Evolutionary conservation across 139 green algal genomes (phyloP).

Genomic region (Micromonas commoda): DNA sequence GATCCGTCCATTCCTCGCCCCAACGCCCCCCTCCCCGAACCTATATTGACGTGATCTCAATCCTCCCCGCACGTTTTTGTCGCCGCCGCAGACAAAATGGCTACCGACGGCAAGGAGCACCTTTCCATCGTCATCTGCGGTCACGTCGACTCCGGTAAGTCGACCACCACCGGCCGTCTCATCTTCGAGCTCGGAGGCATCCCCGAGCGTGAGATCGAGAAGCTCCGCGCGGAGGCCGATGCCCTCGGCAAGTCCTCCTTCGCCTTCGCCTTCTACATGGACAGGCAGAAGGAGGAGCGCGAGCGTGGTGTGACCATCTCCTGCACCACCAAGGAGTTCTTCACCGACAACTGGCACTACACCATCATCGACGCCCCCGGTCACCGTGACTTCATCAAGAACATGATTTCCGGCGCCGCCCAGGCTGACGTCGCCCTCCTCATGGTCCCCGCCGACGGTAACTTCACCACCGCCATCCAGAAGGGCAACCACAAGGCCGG

Average conservation of each 20-base stretch:
- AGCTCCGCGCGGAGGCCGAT: conserved; percentile 85
- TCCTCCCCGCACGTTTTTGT: neutral
- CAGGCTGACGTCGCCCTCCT: conserved; percentile 63
- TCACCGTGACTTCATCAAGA: conserved; percentile 99
- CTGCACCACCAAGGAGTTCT: conserved; percentile 99
- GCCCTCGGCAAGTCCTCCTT: conserved; percentile 83
- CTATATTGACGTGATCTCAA: neutral
- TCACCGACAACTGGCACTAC: conserved; percentile 97
- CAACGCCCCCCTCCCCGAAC: neutral
- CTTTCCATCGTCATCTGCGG: conserved; percentile 62
- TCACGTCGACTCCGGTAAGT: conserved; percentile 96
- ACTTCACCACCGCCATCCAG: conserved; percentile 95
- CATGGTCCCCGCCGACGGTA: conserved; percentile 58
- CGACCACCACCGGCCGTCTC: conserved; percentile 89
- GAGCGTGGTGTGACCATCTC: conserved; percentile 62
- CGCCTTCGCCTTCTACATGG: conserved; percentile 90
- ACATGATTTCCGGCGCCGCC: conserved; percentile 98
- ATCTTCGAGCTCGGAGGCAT: conserved; percentile 98
- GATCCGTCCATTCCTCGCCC: no score
- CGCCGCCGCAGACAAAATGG: neutral
- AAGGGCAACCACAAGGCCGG: conserved; percentile 95
- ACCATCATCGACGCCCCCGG: conserved; percentile 72
- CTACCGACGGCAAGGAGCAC: conserved; percentile 47
- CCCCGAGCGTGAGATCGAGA: conserved; percentile 94
- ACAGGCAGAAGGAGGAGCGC: conserved; percentile 78